Percentiles rank a stretch among this genome's conserved stretches.
phyloP scores from a whole-genome alignment of 805 yeast species.

The Wickerhamiella cacticola region DNA sequence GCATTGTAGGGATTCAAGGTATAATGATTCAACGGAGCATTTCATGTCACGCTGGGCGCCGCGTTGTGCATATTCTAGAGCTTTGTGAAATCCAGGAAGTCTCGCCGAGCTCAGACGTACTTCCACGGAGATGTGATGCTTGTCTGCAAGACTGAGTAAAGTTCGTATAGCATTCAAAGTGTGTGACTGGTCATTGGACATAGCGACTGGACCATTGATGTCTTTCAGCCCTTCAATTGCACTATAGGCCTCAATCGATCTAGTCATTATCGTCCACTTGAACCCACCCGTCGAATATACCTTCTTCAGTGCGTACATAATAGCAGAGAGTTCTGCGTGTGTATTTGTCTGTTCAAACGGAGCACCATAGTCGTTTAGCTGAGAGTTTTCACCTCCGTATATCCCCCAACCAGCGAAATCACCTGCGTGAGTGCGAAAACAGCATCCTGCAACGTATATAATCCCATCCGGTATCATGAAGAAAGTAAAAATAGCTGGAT shows the following conservation, averaged over 20 bases:
- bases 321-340: conserved; percentile 5
- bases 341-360: conserved; percentile 2
- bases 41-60: neutral
- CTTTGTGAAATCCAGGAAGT: neutral
- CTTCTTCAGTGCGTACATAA: conserved; percentile 1
- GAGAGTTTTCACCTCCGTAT: neutral
- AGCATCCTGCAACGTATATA: neutral
- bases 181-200: neutral
- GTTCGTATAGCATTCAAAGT: neutral
- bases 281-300: neutral
- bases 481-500: neutral
- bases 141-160: neutral
- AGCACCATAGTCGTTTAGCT: neutral
- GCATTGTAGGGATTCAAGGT: neutral
- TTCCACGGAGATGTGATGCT: neutral
- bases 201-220: neutral
- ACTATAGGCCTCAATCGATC: neutral
- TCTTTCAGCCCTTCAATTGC: conserved; percentile 1
- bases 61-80: neutral
- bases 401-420: conserved; percentile 5
- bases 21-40: neutral
- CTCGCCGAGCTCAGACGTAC: neutral
- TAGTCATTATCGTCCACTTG: neutral
- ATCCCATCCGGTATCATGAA: neutral
- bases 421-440: conserved; percentile 5